Conservation (phyloP, 306 rosid genomes). For the Erythrophleum fordii region DNA sequence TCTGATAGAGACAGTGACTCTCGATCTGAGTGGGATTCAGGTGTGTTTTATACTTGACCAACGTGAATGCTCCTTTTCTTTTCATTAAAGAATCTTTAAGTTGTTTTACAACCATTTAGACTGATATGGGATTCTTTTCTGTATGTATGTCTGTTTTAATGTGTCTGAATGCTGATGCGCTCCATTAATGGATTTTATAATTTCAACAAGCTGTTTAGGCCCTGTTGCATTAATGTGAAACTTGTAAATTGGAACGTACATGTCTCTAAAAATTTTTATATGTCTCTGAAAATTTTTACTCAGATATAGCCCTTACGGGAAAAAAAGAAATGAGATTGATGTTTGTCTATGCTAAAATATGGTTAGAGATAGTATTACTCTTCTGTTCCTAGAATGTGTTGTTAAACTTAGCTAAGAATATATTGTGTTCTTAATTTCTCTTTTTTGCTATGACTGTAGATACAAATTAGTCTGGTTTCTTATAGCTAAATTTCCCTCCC, state of each 20-base stretch:
- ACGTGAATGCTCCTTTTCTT: conserved; percentile 16
- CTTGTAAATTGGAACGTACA: background rate
- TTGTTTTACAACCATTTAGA: conserved; percentile 13
- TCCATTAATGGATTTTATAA: background rate
- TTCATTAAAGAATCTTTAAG: background rate
- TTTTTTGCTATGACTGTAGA: background rate
- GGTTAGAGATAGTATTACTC: too few species aligned
- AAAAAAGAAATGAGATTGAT: too few species aligned
- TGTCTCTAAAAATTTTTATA: too few species aligned
- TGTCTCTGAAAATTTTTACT: too few species aligned
- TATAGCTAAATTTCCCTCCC: background rate
- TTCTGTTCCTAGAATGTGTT: too few species aligned
- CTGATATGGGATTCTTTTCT: conserved; percentile 5
- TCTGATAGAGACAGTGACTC: conserved; percentile 81
- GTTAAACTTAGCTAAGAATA: background rate
- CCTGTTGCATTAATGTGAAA: background rate
- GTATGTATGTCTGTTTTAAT: background rate
- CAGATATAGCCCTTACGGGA: too few species aligned
- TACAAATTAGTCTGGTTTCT: background rate
- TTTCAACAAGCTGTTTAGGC: background rate
- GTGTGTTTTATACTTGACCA: conserved; percentile 50
- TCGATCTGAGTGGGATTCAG: conserved; percentile 82
- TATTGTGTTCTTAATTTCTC: background rate
- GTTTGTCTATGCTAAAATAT: too few species aligned
- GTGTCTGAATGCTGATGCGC: background rate